Evolutionary conservation across 139 green algal genomes (phyloP).

Genomic region (Chlorella sp.): DNA sequence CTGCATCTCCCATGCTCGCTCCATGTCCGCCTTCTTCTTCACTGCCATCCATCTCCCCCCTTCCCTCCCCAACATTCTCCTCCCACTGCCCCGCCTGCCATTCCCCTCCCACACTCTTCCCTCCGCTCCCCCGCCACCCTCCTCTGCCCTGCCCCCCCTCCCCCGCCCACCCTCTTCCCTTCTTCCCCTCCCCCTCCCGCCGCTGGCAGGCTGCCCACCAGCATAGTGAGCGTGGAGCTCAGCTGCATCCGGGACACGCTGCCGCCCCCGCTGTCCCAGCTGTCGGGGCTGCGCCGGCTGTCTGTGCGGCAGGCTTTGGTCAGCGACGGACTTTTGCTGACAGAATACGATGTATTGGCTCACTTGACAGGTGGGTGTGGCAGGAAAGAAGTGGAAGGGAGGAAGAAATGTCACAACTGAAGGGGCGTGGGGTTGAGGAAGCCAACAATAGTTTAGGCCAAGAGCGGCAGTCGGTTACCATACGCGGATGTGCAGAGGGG

Average conservation of each 20-base stretch:
- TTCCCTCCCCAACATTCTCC: background rate
- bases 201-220: constrained; percentile 21
- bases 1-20: too few relatives aligned
- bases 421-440: too few relatives aligned
- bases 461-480: too few relatives aligned
- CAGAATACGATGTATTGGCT: constrained; percentile 7
- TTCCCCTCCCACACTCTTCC: background rate
- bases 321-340: constrained; percentile 19
- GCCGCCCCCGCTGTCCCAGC: constrained; percentile 24
- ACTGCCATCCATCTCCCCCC: too few relatives aligned
- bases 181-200: background rate
- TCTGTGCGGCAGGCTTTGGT: background rate
- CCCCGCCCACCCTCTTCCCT: background rate
- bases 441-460: too few relatives aligned
- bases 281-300: constrained; percentile 21
- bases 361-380: background rate
- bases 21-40: too few relatives aligned
- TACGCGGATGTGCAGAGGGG: too few relatives aligned
- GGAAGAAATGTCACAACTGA: background rate
- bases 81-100: background rate
- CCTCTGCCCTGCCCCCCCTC: background rate
- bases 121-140: background rate
- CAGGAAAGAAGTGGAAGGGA: too few relatives aligned
- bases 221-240: constrained; percentile 2
- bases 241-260: constrained; percentile 21